These are phyloP conservation scores for Sphagnum tenellum DNA, from an alignment of 225 moss, liverwort and hornwort species.

Conservation along the genomic window DNA sequence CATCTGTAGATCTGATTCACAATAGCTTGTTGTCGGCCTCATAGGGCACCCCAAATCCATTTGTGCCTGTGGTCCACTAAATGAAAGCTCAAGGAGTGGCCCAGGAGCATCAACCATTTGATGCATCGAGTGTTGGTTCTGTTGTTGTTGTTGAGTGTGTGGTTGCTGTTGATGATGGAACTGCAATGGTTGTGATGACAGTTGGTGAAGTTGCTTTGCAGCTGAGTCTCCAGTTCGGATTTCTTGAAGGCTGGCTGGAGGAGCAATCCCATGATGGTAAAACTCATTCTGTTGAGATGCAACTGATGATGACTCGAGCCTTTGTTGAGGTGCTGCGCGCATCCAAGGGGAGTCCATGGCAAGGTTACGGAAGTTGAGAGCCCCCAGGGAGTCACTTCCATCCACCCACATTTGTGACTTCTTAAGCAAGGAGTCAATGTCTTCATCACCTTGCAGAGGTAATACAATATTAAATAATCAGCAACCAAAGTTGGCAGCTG, in stretches of 20 bases:
- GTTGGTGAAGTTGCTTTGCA: constrained; percentile 57
- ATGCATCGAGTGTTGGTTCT: constrained; percentile 46
- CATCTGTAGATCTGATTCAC: constrained; percentile 66
- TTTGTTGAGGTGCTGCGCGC: constrained; percentile 46
- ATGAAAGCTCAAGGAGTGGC: constrained; percentile 69
- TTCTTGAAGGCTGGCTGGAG: constrained; percentile 76
- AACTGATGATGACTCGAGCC: constrained; percentile 23
- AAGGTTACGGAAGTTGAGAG: constrained; percentile 32
- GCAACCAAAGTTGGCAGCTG: not conserved
- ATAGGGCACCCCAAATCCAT: constrained; percentile 47
- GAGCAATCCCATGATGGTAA: constrained; percentile 67
- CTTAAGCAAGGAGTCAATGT: constrained; percentile 55
- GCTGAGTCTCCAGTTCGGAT: constrained; percentile 49
- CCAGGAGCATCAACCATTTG: constrained; percentile 66
- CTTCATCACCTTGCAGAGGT: constrained; percentile 64
- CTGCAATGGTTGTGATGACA: constrained; percentile 45
- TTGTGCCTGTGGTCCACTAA: constrained; percentile 58
- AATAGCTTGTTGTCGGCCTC: constrained; percentile 46
- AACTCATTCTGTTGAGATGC: constrained; percentile 47
- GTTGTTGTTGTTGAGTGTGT: constrained; percentile 8
- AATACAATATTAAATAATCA: not conserved
- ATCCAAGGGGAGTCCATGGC: constrained; percentile 63
- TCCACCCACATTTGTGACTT: constrained; percentile 66
- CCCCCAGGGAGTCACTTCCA: constrained; percentile 21
- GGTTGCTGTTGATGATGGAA: constrained; percentile 14